Base-by-base conservation (phyloP, 371 early-diverging fungal genomes). In the Sporodiniella umbellata region DNA sequence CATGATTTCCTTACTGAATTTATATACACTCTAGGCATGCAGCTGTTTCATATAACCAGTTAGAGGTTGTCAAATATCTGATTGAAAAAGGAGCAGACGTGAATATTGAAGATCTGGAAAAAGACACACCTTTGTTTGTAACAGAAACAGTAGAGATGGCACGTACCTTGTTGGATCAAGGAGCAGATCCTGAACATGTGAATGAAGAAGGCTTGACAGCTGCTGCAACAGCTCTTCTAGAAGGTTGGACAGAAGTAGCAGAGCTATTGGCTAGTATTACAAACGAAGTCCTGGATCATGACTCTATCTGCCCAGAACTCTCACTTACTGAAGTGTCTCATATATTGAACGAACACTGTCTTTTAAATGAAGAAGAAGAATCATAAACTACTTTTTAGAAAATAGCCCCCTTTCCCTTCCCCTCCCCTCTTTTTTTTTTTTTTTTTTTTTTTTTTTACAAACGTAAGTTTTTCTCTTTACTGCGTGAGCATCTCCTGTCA, bases 81-180 rank as follows among this genome's bases (percentile, higher is more conserved):
- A 48, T 85, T 19, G 54, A 61, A 15, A 65, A 72, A 24, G 66
- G 68, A 14, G 89, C 83, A 35, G 62, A 89, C 47, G 72, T 89
- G 28, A 79, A 88, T 58, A 66, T 92, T 22, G 67, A 70, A 40
- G 95, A 94, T 59, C 54, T 69, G 19, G 94, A 94, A 26, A 86
- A 89, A 47, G 93, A 94, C 54, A 90, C 94, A 17, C 92, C 94
- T 10, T 71, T 95, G 28, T 91, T 86, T 57, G 82, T 86, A n/a
- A 84, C 83, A 47, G 93, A 93, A 53, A 81, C 84, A 33, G 76
- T 77, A 3, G 84, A 78, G n/a, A 82, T 85, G 49, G 93, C 90
- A 23, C 50, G 80, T 45, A 53, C 84, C 45, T 65, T 95, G 37
- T 42, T 93, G 23, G 79, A 85, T 35, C 64, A 73, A 42, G 92